Base-by-base conservation (phyloP, 257 asterid genomes). In the Solanum chiquidenum region DNA sequence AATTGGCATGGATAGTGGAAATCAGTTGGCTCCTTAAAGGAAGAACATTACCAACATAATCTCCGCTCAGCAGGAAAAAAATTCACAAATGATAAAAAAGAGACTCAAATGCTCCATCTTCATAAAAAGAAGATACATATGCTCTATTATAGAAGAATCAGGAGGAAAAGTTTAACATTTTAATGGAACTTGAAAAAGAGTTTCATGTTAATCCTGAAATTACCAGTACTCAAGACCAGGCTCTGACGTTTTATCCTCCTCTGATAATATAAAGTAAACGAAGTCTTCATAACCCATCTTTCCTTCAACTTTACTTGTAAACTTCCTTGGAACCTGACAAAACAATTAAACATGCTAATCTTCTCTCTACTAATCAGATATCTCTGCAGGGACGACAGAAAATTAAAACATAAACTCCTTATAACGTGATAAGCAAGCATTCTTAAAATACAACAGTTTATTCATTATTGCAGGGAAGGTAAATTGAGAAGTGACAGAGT, bases 241-340 rank as follows among this genome's bases (percentile, higher is more conserved):
- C 89, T 94, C 99, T n/a, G 99, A 97, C 82, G 99, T 90, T 92
- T 97, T 97, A 92, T 96, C 98, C 92, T 97, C 99, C 94, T 97
- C 99, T 18, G 99, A 95, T 93, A 97, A 93, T 88, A 97, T 97
- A 94, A 97, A 97, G 90, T 97, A 95, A 83, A 96, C 98, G 38
- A 97, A 97, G 91, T 97, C 99, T 95, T 97, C 99, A 94, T 97
- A 97, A 86, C 98, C 99, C 99, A 97, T 97, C 94, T 96, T 97
- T 88, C 99, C 99, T 90, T 97, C 99, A 92, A 95, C 96, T 92
- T 95, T 97, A 91, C 99, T 92, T 73, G 99, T 95, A 95, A 97
- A 97, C 94, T 94, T 96, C 95, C 99, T 93, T 18, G 99, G 95
- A 76, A 97, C 97, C 99, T 97, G 89, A 83, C 80, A 89, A 90